Conservation (phyloP, 73 alveolate species). For the Halteria grandinella region DNA sequence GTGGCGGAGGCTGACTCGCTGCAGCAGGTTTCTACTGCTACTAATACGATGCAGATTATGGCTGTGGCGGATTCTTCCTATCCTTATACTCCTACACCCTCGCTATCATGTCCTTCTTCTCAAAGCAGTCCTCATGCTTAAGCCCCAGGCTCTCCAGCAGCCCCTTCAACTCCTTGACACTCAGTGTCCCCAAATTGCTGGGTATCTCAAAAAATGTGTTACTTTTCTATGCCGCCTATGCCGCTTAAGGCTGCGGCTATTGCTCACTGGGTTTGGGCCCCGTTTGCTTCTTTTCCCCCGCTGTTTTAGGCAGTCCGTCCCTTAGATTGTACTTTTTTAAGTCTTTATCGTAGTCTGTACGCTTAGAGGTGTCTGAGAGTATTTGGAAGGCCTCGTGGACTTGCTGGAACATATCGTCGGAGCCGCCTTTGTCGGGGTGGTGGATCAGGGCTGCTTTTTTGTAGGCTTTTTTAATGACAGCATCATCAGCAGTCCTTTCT, state of each 20-base stretch:
- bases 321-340: conserved; percentile 57
- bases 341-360: conserved; percentile 75
- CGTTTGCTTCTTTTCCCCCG: no score
- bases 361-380: conserved; percentile 69
- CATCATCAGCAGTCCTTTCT: conserved; percentile 57
- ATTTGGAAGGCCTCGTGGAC: conserved; percentile 73
- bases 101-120: conserved; percentile 68
- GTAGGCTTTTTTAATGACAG: conserved; percentile 77
- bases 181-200: conserved; percentile 59
- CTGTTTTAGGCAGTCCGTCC: conserved; percentile 74
- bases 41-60: no score
- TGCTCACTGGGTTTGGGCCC: no score
- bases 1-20: no score
- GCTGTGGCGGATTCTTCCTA: conserved; percentile 10
- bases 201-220: conserved; percentile 77
- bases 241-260: conserved; percentile 17
- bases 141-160: conserved; percentile 76
- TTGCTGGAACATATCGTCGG: conserved; percentile 75
- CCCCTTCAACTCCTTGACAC: conserved; percentile 81
- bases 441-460: conserved; percentile 73
- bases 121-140: conserved; percentile 86
- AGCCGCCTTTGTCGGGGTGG: conserved; percentile 92
- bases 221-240: neutral
- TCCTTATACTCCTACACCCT: conserved; percentile 61
- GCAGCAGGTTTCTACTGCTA: no score